Conservation (phyloP, 1,284 basidiomycete species). For the Porodaedalea pini region DNA sequence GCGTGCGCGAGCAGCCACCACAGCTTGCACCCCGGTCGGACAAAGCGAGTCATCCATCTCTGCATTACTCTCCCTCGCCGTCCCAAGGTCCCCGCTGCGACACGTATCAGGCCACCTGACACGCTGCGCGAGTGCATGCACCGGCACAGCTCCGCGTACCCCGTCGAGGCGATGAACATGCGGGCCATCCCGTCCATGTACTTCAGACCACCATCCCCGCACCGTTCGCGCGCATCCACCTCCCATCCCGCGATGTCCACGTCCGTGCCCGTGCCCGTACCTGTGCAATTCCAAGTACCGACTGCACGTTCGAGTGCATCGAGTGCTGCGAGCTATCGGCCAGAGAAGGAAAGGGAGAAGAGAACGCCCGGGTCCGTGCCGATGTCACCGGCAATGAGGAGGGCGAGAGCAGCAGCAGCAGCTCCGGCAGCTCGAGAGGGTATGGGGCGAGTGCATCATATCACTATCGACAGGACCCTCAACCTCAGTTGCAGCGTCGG, state of each 20-base stretch:
- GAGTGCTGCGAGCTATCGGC: conserved; percentile 11
- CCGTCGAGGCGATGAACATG: conserved; percentile 12
- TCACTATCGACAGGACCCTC: not conserved
- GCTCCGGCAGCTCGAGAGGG: conserved; percentile 11
- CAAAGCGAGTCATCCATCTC: not conserved
- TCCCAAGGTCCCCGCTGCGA: not conserved
- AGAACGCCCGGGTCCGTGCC: not conserved
- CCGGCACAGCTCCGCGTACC: conserved; percentile 11
- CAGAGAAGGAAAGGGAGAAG: conserved; percentile 1
- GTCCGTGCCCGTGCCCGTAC: conserved; percentile 3
- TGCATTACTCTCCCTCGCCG: not conserved
- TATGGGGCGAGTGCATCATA: not conserved
- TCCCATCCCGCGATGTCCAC: conserved; percentile 4
- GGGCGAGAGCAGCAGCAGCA: conserved; percentile 11
- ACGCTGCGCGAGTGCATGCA: not conserved
- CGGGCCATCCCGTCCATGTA: conserved; percentile 15
- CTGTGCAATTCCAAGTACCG: conserved; percentile 10
- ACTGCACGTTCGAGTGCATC: conserved; percentile 13
- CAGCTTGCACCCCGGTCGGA: conserved; percentile 3
- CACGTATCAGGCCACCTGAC: not conserved
- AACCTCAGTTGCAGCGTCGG: not conserved
- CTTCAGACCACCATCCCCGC: conserved; percentile 15
- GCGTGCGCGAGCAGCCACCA: conserved; percentile 10
- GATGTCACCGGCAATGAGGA: conserved; percentile 9
- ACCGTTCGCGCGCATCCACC: conserved; percentile 13